Evolutionary conservation across 345 rosid genomes (phyloP), one percentile per base, ranked within the genome.

Genomic region (Salix brachista): DNA sequence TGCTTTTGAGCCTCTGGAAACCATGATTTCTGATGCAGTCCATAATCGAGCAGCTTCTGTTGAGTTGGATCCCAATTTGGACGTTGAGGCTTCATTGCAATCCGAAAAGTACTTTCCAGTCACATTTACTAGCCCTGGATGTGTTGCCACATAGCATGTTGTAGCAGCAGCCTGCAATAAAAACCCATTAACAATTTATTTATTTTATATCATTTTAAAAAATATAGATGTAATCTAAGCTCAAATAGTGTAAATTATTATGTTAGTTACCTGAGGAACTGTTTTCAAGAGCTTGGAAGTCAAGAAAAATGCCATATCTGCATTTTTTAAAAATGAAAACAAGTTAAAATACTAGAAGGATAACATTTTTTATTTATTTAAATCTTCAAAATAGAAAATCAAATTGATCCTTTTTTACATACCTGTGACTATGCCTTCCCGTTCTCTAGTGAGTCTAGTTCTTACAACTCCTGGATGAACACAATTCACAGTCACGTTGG

Each of bases 401-500:
- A 34, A 14, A 46, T 13, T 46, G n/a, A 34, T 14, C 37, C 0
- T 18, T 21, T 14, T 70, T 62, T 71, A 9, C 11, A 70, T 42
- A 92, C 98, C 97, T 70, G 99, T 96, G 66, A 88, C 69, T 23
- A 89, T 79, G 72, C 99, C 98, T 80, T 96, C 98, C 72, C 97
- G 87, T 78, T 94, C 98, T 77, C 99, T 85, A 34, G 98, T 93
- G 70, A 96, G 91, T 76, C 97, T 86, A 76, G 99, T 96, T 76
- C 91, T 83, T 54, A 96, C 99, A 9, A 96, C 88, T 19, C 99
- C 99, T 4, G 99, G 99, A 78, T 96, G 97, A 67, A 96, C 96
- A 77, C 96, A 91, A 67, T 96, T 96, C 41, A 85, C 97, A 0
- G 92, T 93, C 84, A 96, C 94, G 79, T 93, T 92, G 78, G 90